Conservation (phyloP, 2,329 filamentous ascomycete genomes). For the Calonectria pteridis region DNA sequence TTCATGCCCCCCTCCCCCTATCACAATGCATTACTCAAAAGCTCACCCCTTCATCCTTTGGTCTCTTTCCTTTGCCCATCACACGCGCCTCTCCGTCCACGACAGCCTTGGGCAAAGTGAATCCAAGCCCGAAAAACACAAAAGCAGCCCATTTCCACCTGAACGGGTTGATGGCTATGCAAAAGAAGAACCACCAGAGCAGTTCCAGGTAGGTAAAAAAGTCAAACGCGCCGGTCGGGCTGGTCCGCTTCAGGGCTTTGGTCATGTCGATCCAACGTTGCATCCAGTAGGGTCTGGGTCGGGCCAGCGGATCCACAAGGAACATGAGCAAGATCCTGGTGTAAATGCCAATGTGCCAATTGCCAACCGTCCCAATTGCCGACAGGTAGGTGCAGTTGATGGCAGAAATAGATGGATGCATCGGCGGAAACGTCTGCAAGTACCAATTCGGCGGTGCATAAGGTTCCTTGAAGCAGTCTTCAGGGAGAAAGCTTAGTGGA, state of each 20-base stretch:
- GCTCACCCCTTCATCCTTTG: constrained; percentile 34
- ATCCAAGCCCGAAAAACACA: constrained; percentile 82
- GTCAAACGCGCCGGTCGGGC: constrained; percentile 83
- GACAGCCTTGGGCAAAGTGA: constrained; percentile 73
- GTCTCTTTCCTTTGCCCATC: constrained; percentile 36
- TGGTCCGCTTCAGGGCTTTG: constrained; percentile 73
- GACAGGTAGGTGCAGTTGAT: constrained; percentile 87
- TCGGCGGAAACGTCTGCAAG: constrained; percentile 85
- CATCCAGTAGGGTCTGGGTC: constrained; percentile 81
- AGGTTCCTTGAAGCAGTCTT: constrained; percentile 77
- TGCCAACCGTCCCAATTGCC: constrained; percentile 83
- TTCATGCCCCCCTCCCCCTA: neutral
- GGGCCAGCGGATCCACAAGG: constrained; percentile 80
- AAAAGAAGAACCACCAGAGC: constrained; percentile 87
- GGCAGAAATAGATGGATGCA: constrained; percentile 78
- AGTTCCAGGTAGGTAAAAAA: constrained; percentile 92
- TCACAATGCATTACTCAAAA: constrained; percentile 15
- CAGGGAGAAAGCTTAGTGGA: constrained; percentile 78
- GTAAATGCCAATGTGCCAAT: constrained; percentile 93
- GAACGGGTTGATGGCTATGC: constrained; percentile 84
- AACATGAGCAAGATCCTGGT: constrained; percentile 90
- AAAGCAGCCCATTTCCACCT: constrained; percentile 92
- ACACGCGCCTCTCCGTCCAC: constrained; percentile 75
- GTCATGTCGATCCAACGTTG: constrained; percentile 90
- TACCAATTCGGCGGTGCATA: constrained; percentile 91